Base-by-base conservation (phyloP, 116 monocot genomes). In the Thalassia testudinum region DNA sequence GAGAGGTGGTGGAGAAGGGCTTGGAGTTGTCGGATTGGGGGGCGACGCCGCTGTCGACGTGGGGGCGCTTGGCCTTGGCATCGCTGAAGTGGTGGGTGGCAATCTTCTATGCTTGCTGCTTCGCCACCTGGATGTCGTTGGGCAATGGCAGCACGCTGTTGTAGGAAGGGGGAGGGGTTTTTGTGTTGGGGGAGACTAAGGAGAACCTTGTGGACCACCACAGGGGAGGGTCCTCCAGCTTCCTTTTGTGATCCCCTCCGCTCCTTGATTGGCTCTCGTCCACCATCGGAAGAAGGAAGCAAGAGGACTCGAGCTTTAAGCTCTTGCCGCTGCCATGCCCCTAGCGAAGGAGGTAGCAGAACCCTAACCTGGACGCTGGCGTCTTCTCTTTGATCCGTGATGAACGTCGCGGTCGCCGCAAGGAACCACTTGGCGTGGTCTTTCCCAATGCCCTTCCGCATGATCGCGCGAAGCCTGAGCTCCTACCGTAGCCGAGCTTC, bases 11-110 rank as follows among this genome's bases (percentile, higher is more conserved):
- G n/a, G n/a, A n/a, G n/a, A n/a, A n/a, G n/a, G n/a, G 70, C 10
- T 43, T 62, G 1, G 11, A 52, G 22, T 45, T 65, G 14, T 66
- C 92, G 40, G 7, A 8, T 40, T 40, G 11, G 7, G 40, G 14
- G 14, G 40, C 40, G 7, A 7, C 45, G 45, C 45, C 45, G 62
- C 72, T 81, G 37, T 95, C 95, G 16, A 71, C 63, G 44, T 65
- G 73, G 12, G 95, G 87, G 10, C 95, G 70, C 78, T 95, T 95
- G 1, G 95, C 78, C 56, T 87, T 84, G 19, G 88, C 87, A 22
- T 78, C 87, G 65, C 65, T 87, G 62, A 87, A 71, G 23, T 87
- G 37, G 59, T 70, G 67, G 8, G 84, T 71, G 0, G 87, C 93
- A 53, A 93, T 87, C 70, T 80, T 83, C 69, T 87, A 83, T 20